phyloP scores from a whole-genome alignment of 2,329 filamentous ascomycete genomes.

The Microdochium bolleyi region DNA sequence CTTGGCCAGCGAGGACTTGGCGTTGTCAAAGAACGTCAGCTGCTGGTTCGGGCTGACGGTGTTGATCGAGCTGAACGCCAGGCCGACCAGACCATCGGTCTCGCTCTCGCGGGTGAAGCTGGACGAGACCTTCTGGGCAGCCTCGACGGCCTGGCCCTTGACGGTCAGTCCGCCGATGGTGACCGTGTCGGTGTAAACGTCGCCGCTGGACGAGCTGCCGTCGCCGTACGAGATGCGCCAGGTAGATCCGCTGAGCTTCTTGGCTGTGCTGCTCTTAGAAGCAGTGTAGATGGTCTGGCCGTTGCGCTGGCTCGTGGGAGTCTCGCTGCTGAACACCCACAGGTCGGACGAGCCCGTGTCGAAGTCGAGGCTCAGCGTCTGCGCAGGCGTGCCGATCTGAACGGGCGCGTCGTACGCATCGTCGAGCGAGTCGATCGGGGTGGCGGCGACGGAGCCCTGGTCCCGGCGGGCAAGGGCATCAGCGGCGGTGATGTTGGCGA shows the following conservation, averaged over 20 bases:
- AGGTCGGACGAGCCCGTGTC: constrained; percentile 25
- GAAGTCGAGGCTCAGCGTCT: constrained; percentile 23
- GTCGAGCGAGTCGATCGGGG: constrained; percentile 18
- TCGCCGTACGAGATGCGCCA: constrained; percentile 25
- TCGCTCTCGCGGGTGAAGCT: constrained; percentile 20
- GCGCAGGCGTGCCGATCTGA: constrained; percentile 21
- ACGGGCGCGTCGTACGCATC: constrained; percentile 21
- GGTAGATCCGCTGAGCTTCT: constrained; percentile 14
- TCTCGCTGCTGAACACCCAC: constrained; percentile 23
- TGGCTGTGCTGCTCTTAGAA: constrained; percentile 12
- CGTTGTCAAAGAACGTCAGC: constrained; percentile 25
- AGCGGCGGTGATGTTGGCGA: constrained; percentile 7
- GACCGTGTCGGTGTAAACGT: constrained; percentile 23
- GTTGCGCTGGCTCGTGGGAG: constrained; percentile 11
- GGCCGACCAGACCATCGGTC: constrained; percentile 23
- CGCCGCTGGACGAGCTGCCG: constrained; percentile 21
- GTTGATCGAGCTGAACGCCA: constrained; percentile 25
- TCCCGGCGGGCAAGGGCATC: background rate
- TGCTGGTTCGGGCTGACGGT: constrained; percentile 16
- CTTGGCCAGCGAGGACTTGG: constrained; percentile 13
- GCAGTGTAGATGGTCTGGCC: constrained; percentile 20
- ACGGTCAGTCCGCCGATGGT: constrained; percentile 19
- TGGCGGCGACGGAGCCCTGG: constrained; percentile 5
- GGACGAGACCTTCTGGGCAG: constrained; percentile 15
- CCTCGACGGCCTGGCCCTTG: constrained; percentile 20